Evolutionary conservation across 768 basidiomycete genomes (phyloP).

Genomic region (Tephrocybe rancida): DNA sequence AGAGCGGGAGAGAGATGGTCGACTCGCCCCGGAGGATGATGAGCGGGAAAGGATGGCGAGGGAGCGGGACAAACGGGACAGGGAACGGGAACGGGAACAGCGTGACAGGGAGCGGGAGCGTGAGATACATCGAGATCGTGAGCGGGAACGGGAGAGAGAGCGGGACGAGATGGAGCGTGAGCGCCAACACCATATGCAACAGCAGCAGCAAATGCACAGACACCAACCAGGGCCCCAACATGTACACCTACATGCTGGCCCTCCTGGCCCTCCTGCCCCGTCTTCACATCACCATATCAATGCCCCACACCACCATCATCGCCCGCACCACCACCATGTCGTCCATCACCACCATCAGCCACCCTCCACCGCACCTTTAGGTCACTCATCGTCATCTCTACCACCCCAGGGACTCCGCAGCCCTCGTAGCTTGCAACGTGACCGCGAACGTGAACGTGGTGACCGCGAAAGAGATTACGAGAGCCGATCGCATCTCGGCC

Average conservation of each 20-base stretch:
- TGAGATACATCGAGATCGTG: conserved; percentile 19
- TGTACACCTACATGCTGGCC: conserved; percentile 34
- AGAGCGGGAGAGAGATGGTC: conserved; percentile 16
- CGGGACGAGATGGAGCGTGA: no score
- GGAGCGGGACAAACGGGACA: conserved; percentile 29
- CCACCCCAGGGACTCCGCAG: conserved; percentile 26
- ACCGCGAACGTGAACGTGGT: conserved; percentile 25
- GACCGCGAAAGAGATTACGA: conserved; percentile 34
- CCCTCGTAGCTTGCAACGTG: conserved; percentile 22
- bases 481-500: conserved; percentile 34
- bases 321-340: conserved; percentile 56
- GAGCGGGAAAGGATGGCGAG: conserved; percentile 29
- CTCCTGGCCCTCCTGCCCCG: conserved; percentile 23
- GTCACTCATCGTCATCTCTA: conserved; percentile 33
- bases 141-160: no score
- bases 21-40: conserved; percentile 19
- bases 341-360: conserved; percentile 40
- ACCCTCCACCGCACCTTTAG: conserved; percentile 17
- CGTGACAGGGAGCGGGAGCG: conserved; percentile 27
- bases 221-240: conserved; percentile 29
- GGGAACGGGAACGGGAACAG: conserved; percentile 27
- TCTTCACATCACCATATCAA: conserved; percentile 34
- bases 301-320: conserved; percentile 48
- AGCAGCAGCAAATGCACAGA: conserved; percentile 37
- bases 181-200: conserved; percentile 33